Percentiles rank a stretch among this genome's conserved stretches.
Evolutionary conservation across 768 basidiomycete species (phyloP).

Genomic region (Aureoboletus auriporus): DNA sequence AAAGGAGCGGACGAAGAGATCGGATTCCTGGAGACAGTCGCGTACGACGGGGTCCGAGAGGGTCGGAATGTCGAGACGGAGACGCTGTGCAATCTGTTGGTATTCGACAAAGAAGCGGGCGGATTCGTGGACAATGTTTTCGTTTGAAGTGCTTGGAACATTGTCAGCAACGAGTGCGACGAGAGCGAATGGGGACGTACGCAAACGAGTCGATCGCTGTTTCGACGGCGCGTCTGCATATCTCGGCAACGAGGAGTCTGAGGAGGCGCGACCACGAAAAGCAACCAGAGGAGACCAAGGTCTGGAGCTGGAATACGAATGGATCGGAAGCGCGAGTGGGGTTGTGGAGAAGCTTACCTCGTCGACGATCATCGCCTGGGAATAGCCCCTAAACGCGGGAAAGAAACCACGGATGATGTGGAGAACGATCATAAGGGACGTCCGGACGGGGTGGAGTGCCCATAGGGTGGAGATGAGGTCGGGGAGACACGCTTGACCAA

Average conservation of each 20-base stretch:
- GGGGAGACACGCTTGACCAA: conserved; percentile 49
- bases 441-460: conserved; percentile 62
- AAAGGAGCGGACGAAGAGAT: conserved; percentile 81
- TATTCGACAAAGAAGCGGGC: conserved; percentile 74
- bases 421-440: conserved; percentile 65
- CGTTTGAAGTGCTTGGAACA: conserved; percentile 57
- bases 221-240: conserved; percentile 61
- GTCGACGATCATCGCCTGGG: conserved; percentile 82
- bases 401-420: conserved; percentile 72
- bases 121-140: conserved; percentile 67
- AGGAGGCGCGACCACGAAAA: conserved; percentile 67
- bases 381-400: conserved; percentile 81
- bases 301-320: conserved; percentile 51
- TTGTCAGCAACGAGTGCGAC: conserved; percentile 5
- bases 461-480: conserved; percentile 50
- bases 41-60: conserved; percentile 68
- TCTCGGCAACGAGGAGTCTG: conserved; percentile 56
- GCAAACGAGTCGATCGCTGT: conserved; percentile 65
- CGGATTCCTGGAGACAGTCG: conserved; percentile 82
- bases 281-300: conserved; percentile 61
- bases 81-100: conserved; percentile 71
- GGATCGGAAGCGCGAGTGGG: neutral
- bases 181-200: conserved; percentile 43
- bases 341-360: conserved; percentile 49
- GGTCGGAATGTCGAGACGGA: conserved; percentile 75